Percentiles rank a stretch among this genome's conserved stretches.
Conservation (phyloP, 75 land plant genomes). For the Cryptomeria japonica region DNA sequence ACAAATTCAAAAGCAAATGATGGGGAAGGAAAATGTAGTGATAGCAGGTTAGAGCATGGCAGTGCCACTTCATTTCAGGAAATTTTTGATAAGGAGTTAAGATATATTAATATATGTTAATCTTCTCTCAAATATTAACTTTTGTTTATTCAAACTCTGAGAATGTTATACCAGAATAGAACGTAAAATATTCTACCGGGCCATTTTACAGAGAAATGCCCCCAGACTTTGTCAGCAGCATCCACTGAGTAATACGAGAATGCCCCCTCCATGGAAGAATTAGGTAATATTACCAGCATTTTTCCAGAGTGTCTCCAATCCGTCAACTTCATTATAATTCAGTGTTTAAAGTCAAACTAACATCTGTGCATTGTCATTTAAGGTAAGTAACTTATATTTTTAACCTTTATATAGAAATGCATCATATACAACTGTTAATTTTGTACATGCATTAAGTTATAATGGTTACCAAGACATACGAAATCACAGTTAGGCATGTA, state of each 20-base stretch:
- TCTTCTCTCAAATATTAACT: not conserved
- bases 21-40: not conserved
- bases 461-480: not conserved
- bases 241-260: not conserved
- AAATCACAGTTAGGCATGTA: not conserved
- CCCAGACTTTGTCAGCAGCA: not conserved
- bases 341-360: not conserved
- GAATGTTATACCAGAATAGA: not conserved
- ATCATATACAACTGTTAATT: not conserved
- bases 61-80: conserved; percentile 1
- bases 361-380: not conserved
- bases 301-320: not conserved
- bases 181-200: not conserved
- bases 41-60: not conserved
- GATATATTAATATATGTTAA: not conserved
- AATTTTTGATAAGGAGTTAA: not conserved
- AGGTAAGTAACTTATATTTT: not conserved
- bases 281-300: not conserved
- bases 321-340: not conserved
- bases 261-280: not conserved
- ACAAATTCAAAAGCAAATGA: not conserved
- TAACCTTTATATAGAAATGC: no score
- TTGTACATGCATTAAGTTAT: not conserved
- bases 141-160: not conserved
- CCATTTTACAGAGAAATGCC: not conserved